Base-by-base conservation (phyloP, 108 stramenopile genomes). In the Pseudonitzschia multiseries region DNA sequence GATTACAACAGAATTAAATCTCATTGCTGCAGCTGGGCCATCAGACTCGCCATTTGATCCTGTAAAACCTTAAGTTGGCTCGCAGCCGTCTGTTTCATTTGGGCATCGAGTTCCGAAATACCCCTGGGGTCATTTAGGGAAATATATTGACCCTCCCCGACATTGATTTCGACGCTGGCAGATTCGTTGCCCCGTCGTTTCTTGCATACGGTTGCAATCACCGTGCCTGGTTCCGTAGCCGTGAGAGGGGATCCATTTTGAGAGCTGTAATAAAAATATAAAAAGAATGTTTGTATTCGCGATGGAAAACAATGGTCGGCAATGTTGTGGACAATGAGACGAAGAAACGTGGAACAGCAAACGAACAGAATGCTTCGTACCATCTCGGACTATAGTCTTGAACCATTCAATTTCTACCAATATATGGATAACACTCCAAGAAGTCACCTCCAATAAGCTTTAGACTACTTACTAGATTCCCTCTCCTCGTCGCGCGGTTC, bases 201-300 rank as follows among this genome's bases (percentile, higher is more conserved):
- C 69, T 93, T 93, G 66, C 84, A 80, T 5, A 89, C 87, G 13
- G 92, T 93, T 1, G 88, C 81, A n/a, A 93, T 74, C 32, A 93
- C 53, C 14, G 84, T 76, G 14, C 87, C 90, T 10, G 79, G 78
- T 52, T 91, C 90, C 33, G 61, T 70, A 36, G 75, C 73, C 57
- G 88, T 83, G 14, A 91, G 59, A 5, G 90, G 90, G 22, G 90
- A 91, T 73, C 87, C 87, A 65, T 91, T 88, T 33, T 66, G 61
- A 15, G 90, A 91, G 56, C 89, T 89, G 46, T 32, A 46, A 8
- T 13, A 12, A 41, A 59, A 48, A 48, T 48, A 10, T 10, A 48
- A 8, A 10, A 36, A 36, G 6, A 36, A 6, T 36, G 36, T 5
- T 2, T 36, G 36, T 36, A 36, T 36, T 36, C 36, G 36, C 6